Base-by-base conservation (phyloP, 2,329 filamentous ascomycete genomes). In the Colletotrichum tropicale region DNA sequence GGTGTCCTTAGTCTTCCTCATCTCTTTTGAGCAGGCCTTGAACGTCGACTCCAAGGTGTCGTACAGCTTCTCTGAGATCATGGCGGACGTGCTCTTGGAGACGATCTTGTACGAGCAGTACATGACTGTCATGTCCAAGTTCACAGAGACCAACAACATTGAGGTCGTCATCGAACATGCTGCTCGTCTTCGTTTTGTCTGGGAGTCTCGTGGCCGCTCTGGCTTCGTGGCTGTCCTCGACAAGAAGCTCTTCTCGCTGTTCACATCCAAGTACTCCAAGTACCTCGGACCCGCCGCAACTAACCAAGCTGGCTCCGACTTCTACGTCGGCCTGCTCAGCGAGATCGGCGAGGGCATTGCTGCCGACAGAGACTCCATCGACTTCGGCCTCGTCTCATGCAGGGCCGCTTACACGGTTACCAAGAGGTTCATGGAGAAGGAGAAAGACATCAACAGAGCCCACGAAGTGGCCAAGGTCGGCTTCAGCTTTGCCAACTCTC, bases 1-100 rank as follows among this genome's bases (percentile, higher is more conserved):
- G 72, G 80, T 82, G 0, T 82, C 85, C 5, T 85, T 88, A 28
- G 82, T 88, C 13, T 89, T 89, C 79, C 79, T 89, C 1, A 86
- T 87, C 5, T 82, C 83, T 1, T 86, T 89, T 38, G 86, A 89
- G 77, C 85, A 86, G 52, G 81, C 82, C 6, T 80, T 88, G 5
- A 80, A 81, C 24, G 80, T 81, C 15, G 81, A 85, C 18, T 76
- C 81, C 12, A 79, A 78, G 52, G 75, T 79, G 4, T 71, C 83
- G 26, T 85, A 83, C 56, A 73, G 64, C 4, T 87, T 87, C 81
- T 85, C 87, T 1, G 84, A 87, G 78, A 81, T 88, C 64, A 84
- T 85, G 78, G 79, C 85, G 84, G 69, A 75, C 66, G 79, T 85
- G 32, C 79, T 86, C 38, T 78, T 84, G 56, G 83, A 87, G 81